phyloP scores from a whole-genome alignment of 2,329 filamentous ascomycete genomes.

The Calonectria pteridis region DNA sequence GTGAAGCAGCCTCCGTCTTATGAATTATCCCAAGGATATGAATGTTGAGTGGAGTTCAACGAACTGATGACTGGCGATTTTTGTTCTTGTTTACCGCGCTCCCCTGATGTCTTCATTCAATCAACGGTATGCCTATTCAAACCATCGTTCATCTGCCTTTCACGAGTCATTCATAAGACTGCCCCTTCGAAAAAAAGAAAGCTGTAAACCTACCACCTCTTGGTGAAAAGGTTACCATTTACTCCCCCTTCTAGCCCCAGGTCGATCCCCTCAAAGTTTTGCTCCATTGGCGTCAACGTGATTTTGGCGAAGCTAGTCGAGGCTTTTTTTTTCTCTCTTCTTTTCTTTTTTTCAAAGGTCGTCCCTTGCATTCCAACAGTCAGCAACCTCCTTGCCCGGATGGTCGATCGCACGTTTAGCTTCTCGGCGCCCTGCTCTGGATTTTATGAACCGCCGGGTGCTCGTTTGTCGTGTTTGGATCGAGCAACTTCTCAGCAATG shows the following conservation, averaged over 20 bases:
- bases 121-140: neutral
- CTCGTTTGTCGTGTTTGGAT: neutral
- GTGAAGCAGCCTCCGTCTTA: neutral
- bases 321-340: neutral
- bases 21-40: neutral
- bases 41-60: neutral
- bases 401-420: neutral
- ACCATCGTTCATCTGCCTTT: neutral
- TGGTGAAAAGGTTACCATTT: neutral
- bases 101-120: neutral
- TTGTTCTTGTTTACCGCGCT: neutral
- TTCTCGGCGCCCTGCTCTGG: neutral
- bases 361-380: neutral
- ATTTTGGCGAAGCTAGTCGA: neutral
- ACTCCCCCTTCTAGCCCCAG: neutral
- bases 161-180: neutral
- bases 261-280: neutral
- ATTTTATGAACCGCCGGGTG: neutral
- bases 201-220: neutral
- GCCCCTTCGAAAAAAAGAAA: neutral
- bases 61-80: neutral
- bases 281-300: neutral
- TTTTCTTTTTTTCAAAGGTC: neutral
- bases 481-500: neutral
- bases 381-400: neutral